phyloP scores from a whole-genome alignment of 192 early-diverging fungal species.

The Coemansia sp. region DNA sequence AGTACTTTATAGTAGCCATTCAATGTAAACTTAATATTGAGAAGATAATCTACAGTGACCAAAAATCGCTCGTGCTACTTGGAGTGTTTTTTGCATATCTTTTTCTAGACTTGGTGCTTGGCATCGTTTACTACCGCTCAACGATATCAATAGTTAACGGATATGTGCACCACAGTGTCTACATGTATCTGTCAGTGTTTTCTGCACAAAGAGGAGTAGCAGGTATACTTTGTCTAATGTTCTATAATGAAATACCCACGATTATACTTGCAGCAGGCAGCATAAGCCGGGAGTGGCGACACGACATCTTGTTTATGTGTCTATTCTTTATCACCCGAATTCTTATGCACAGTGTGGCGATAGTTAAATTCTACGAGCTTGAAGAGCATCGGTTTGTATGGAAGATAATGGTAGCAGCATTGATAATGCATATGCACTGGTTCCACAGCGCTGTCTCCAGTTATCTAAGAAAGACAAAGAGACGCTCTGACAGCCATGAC shows the following conservation, averaged over 20 bases:
- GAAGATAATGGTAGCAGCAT: slow-evolving; percentile 38
- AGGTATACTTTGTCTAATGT: slow-evolving; percentile 49
- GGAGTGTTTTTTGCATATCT: slow-evolving; percentile 58
- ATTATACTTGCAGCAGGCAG: slow-evolving; percentile 57
- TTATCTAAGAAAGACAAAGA: slow-evolving; percentile 1
- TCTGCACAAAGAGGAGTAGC: slow-evolving; percentile 26
- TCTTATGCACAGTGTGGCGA: slow-evolving; percentile 48
- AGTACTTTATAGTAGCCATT: slow-evolving; percentile 26
- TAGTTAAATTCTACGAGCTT: slow-evolving; percentile 34
- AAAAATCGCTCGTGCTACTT: slow-evolving; percentile 33
- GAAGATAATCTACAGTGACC: slow-evolving; percentile 29
- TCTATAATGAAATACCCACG: slow-evolving; percentile 60
- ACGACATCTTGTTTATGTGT: slow-evolving; percentile 55
- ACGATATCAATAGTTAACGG: slow-evolving; percentile 56
- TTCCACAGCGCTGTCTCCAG: slow-evolving; percentile 35
- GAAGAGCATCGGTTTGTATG: slow-evolving; percentile 21
- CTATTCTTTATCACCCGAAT: slow-evolving; percentile 59
- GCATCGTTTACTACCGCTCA: slow-evolving; percentile 54
- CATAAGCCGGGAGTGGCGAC: slow-evolving; percentile 45
- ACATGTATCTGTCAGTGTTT: slow-evolving; percentile 34
- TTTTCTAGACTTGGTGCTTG: slow-evolving; percentile 56
- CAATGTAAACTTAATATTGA: slow-evolving; percentile 7
- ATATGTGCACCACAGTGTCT: slow-evolving; percentile 64
- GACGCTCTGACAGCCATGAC: not conserved
- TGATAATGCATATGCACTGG: slow-evolving; percentile 59